Evolutionary conservation across 257 asterid genomes (phyloP).

Genomic region (Przewalskia tangutica): DNA sequence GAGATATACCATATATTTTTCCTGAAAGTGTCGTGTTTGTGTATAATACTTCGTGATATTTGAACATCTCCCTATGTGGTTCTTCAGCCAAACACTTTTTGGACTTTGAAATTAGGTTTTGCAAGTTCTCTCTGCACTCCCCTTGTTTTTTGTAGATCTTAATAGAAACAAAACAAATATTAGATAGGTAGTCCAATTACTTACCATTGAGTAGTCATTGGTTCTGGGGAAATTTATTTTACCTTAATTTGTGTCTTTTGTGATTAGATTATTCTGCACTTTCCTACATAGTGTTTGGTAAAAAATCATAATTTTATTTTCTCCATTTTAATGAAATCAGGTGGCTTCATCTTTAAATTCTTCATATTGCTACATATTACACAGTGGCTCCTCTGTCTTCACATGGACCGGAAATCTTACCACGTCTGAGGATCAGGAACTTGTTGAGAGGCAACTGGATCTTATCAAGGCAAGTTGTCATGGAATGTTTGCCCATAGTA

Average conservation of each 20-base stretch:
- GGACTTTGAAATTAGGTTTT: neutral
- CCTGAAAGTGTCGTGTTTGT: neutral
- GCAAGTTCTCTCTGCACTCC: neutral
- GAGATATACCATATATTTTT: neutral
- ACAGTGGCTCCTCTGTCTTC: conserved; percentile 66
- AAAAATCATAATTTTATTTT: conserved; percentile 6
- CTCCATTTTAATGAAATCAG: conserved; percentile 35
- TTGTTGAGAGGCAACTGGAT: conserved; percentile 96
- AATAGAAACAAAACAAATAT: neutral
- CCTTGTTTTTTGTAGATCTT: neutral
- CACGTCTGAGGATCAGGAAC: conserved; percentile 79
- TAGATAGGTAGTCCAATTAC: neutral
- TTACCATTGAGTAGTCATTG: neutral
- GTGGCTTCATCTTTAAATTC: conserved; percentile 89
- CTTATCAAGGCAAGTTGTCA: conserved; percentile 54
- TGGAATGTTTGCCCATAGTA: neutral
- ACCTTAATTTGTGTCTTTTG: neutral
- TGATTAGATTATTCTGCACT: neutral
- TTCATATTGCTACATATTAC: conserved; percentile 85
- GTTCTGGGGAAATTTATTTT: neutral
- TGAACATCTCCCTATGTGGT: neutral
- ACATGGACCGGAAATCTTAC: conserved; percentile 92
- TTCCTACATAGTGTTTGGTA: conserved; percentile 1
- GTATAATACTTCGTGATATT: neutral
- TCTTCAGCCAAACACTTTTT: neutral